Evolutionary conservation across 495 filamentous ascomycete genomes (phyloP).

Genomic region (Filosporella fistucella): DNA sequence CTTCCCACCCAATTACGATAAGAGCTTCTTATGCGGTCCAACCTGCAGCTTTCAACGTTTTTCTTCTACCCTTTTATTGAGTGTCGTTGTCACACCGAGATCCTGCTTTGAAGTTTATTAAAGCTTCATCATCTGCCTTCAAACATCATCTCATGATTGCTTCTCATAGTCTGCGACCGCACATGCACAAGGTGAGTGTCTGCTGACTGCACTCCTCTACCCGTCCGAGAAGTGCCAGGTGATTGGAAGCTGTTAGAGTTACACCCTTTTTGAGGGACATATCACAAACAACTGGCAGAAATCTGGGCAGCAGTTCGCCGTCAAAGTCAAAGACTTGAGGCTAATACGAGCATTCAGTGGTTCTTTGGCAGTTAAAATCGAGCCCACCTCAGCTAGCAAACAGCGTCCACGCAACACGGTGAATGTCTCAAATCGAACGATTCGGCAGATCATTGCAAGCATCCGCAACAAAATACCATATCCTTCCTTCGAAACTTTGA

Average conservation of each 20-base stretch:
- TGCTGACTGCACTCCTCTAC: constrained; percentile 3
- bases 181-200: constrained; percentile 11
- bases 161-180: background rate
- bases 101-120: background rate
- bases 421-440: background rate
- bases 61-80: background rate
- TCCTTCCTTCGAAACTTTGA: background rate
- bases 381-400: no score
- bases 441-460: constrained; percentile 2
- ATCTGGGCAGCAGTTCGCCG: background rate
- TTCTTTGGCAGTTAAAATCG: background rate
- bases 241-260: constrained; percentile 8
- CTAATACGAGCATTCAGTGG: constrained; percentile 4
- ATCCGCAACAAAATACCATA: background rate
- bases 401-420: background rate
- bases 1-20: constrained; percentile 3
- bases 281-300: constrained; percentile 9
- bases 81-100: background rate
- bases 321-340: background rate
- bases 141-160: background rate
- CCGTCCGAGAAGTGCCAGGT: constrained; percentile 2
- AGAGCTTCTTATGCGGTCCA: background rate
- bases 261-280: background rate
- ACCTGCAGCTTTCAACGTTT: background rate
- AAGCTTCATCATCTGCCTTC: background rate